phyloP scores from a whole-genome alignment of 2,329 filamentous ascomycete species.

The Capronia epimyces region DNA sequence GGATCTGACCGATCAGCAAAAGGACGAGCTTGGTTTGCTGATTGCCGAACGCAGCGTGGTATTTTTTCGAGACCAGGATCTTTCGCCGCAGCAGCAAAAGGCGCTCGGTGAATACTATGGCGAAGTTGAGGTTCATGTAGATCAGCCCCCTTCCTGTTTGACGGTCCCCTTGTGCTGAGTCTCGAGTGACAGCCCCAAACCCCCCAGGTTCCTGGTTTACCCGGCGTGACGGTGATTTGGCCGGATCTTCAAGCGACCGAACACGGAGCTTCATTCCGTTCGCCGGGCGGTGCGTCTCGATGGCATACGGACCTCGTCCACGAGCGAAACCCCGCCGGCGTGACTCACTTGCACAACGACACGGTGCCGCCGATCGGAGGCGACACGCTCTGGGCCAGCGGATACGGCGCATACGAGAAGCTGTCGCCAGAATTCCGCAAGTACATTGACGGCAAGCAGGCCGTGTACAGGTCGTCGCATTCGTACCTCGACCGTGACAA shows the following conservation, averaged over 20 bases:
- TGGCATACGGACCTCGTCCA: conserved; percentile 55
- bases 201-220: conserved; percentile 48
- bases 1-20: conserved; percentile 58
- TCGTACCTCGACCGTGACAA: conserved; percentile 53
- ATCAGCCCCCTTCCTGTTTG: conserved; percentile 36
- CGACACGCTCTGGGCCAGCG: conserved; percentile 49
- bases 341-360: conserved; percentile 50
- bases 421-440: conserved; percentile 40
- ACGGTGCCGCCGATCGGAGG: conserved; percentile 44
- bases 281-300: conserved; percentile 50
- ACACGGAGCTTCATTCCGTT: conserved; percentile 61
- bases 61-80: conserved; percentile 48
- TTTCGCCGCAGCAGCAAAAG: conserved; percentile 38
- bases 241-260: conserved; percentile 47
- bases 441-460: conserved; percentile 32
- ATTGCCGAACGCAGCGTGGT: conserved; percentile 48
- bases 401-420: conserved; percentile 52
- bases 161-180: conserved; percentile 40
- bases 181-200: conserved; percentile 53
- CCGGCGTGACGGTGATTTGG: conserved; percentile 54
- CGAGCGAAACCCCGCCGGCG: conserved; percentile 50
- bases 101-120: conserved; percentile 32
- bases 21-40: conserved; percentile 56
- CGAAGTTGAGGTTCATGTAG: conserved; percentile 45
- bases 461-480: conserved; percentile 39